Evolutionary conservation across 2,329 filamentous ascomycete species (phyloP).

Genomic region (Clonostachys rhizophaga): DNA sequence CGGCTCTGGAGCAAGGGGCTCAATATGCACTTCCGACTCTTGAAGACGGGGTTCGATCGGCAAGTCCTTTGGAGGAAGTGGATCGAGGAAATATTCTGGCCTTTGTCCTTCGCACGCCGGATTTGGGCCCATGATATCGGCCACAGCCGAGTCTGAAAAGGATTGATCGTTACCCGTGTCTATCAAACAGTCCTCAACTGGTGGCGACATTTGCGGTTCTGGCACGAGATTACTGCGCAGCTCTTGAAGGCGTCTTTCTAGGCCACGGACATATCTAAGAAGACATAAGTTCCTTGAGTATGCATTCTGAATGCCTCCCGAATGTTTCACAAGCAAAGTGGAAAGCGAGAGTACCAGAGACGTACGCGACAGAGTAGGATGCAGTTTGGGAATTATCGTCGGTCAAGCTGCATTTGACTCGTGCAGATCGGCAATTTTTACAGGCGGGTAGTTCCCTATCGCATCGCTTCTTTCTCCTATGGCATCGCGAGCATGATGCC

Average conservation of each 20-base stretch:
- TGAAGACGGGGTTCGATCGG: conserved; percentile 1
- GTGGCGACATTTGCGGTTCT: background rate
- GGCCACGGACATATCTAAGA: conserved; percentile 20
- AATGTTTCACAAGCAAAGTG: background rate
- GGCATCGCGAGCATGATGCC: conserved; percentile 29
- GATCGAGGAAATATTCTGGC: too few relatives aligned
- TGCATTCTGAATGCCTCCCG: background rate
- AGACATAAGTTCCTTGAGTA: background rate
- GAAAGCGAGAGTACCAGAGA: conserved; percentile 1
- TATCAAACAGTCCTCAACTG: background rate
- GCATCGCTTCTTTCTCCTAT: conserved; percentile 35
- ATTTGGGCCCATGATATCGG: too few relatives aligned
- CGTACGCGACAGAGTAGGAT: conserved; percentile 32
- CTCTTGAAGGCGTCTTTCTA: conserved; percentile 16
- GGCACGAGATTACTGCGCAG: conserved; percentile 7
- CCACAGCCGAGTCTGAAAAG: too few relatives aligned
- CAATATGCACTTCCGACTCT: background rate
- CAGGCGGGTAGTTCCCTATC: conserved; percentile 30
- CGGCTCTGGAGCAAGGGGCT: background rate
- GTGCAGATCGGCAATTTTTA: conserved; percentile 26
- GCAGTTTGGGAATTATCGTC: conserved; percentile 29
- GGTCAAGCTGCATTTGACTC: conserved; percentile 31
- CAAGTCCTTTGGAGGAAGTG: too few relatives aligned
- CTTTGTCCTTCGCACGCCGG: too few relatives aligned
- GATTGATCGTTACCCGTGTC: too few relatives aligned